Conservation (phyloP, 2,329 filamentous ascomycete species). For the Sarocladiaceae sp. region DNA sequence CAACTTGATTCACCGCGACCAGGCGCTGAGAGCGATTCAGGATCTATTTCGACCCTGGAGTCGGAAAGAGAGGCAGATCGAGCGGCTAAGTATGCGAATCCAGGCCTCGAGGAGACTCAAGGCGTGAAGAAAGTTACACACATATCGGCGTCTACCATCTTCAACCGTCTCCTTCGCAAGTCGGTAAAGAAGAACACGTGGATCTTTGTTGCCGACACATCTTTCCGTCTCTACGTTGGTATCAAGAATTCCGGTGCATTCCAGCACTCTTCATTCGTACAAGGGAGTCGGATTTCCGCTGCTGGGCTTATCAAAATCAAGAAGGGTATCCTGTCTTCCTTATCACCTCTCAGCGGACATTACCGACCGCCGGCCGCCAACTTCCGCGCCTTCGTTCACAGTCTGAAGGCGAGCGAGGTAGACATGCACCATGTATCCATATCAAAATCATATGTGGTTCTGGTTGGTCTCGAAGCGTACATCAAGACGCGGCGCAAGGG, state of each 20-base stretch:
- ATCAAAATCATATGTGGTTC: conserved; percentile 72
- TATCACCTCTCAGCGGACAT: conserved; percentile 70
- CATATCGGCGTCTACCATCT: conserved; percentile 63
- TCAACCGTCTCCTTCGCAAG: conserved; percentile 73
- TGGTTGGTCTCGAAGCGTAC: conserved; percentile 79
- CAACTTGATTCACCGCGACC: conserved; percentile 11
- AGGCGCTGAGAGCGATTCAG: conserved; percentile 19
- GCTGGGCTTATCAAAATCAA: conserved; percentile 84
- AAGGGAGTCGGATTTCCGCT: conserved; percentile 72
- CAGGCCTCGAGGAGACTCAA: conserved; percentile 54
- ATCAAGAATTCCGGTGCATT: conserved; percentile 87
- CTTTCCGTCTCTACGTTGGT: conserved; percentile 78
- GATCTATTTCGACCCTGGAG: conserved; percentile 32
- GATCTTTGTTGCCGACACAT: conserved; percentile 89
- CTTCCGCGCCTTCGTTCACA: conserved; percentile 74
- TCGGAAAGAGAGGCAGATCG: conserved; percentile 52
- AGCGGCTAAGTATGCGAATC: conserved; percentile 58
- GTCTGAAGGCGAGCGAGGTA: conserved; percentile 63
- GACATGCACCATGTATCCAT: conserved; percentile 77
- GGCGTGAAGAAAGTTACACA: conserved; percentile 51
- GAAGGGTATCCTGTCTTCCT: conserved; percentile 65
- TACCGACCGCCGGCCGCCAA: conserved; percentile 80
- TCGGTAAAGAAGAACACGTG: conserved; percentile 82
- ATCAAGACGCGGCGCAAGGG: conserved; percentile 60
- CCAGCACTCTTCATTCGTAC: conserved; percentile 84